Base-by-base conservation (phyloP, 129 eudicot genomes). In the Glebionis coronaria region DNA sequence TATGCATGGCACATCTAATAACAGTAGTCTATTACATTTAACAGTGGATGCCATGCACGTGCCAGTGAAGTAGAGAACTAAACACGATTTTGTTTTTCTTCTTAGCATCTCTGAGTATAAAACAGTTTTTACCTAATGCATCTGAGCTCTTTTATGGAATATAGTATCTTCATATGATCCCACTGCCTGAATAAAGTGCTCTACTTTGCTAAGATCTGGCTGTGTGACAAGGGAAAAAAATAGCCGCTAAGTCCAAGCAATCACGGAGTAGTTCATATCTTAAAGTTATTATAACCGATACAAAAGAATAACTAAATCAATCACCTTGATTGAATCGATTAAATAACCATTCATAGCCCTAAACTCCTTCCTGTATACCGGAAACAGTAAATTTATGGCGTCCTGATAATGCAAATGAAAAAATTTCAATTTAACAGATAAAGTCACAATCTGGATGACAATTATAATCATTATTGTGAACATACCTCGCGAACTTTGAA, bases 401-500 rank as follows among this genome's bases (percentile, higher is more conserved):
- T 96, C 98, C 98, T 91, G 71, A 44, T 47, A 19, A 70, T 20
- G 20, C 29, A 65, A n/a, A 77, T 14, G 19, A 56, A 47, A 45
- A 56, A 56, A 4, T 57, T 44, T 0, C n/a, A n/a, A 73, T 14
- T 21, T 64, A 58, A 19, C 15, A 55, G 8, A 69, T 38, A 60
- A 9, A 53, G 15, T 27, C 57, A 51, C 13, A 25, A 20, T 10
- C 46, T 3, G n/a, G n/a, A n/a, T n/a, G n/a, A 11, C 27, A 18
- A 58, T 58, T 21, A 11, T 21, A n/a, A 21, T 55, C 12, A 11
- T 18, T 14, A 28, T 9, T 8, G 13, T 4, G 67, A 55, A 83
- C 88, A 53, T 23, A 88, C 98, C 98, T 93, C 98, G 21, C 95
- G 98, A 56, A 88, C 88, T 78, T 88, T 97, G 64, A 93, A 80